phyloP scores from a whole-genome alignment of 495 filamentous ascomycete genomes.

The Lophium mytilinum region DNA sequence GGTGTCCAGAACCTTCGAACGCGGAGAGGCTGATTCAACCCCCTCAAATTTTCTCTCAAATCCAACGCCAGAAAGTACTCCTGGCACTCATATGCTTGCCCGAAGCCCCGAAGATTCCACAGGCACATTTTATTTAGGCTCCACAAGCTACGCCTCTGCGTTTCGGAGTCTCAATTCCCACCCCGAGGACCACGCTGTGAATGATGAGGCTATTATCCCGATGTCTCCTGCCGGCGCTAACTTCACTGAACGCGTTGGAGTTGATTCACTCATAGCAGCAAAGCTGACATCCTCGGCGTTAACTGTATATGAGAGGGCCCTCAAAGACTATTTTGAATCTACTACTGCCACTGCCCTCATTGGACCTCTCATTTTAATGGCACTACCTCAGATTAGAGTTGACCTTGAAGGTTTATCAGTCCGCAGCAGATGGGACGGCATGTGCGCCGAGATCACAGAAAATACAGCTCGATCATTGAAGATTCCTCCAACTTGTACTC shows the following conservation, averaged over 20 bases:
- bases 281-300: conserved; percentile 9
- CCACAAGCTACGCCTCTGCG: conserved; percentile 19
- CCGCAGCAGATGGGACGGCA: neutral
- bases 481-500: conserved; percentile 9
- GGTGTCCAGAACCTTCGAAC: neutral
- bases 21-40: neutral
- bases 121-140: conserved; percentile 10
- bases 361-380: conserved; percentile 10
- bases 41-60: conserved; percentile 1
- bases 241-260: too few species aligned
- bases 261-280: too few species aligned
- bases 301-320: conserved; percentile 2
- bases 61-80: conserved; percentile 4
- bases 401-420: conserved; percentile 11
- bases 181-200: too few species aligned
- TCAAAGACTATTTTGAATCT: conserved; percentile 13
- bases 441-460: conserved; percentile 12
- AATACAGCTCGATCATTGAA: conserved; percentile 14
- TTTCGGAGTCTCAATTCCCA: conserved; percentile 12
- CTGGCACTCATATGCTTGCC: neutral
- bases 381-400: conserved; percentile 10
- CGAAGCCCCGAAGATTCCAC: conserved; percentile 1
- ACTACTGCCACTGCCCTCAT: conserved; percentile 9
- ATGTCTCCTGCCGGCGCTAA: too few species aligned
- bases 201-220: too few species aligned